Evolutionary conservation across 768 basidiomycete species (phyloP), one percentile per base, ranked within the genome.

Genomic region (Tylopilus sp.): DNA sequence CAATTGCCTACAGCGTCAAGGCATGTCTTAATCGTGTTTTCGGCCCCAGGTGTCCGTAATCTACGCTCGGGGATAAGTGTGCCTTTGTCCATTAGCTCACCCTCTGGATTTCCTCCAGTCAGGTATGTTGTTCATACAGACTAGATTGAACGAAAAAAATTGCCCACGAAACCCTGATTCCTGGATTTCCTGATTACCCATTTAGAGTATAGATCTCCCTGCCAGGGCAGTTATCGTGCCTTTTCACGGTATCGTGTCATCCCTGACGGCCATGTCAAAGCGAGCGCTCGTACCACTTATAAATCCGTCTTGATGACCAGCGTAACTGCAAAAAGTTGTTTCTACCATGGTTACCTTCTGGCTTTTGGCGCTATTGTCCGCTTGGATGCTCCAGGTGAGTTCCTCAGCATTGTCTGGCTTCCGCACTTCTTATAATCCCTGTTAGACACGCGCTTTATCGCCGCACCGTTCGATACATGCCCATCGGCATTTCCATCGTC

Each of bases 221-320:
- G n/a, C 3, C 36, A 36, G 9, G 17, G 33, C 13, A 12, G 11
- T 43, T 43, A 8, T 28, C 11, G 42, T 44, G 43, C 28, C 7
- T 30, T 17, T 23, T 35, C 35, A 17, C 5, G 35, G 7, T 17
- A 2, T 35, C 35, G 5, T 30, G 30, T 30, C 4, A 15, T n/a
- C 20, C 7, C 26, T 10, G 18, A 18, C 50, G 25, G 28, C 17
- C 22, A 30, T 21, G 23, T 30, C 20, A n/a, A 52, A 49, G 26
- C 15, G n/a, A 26, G 52, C 61, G 48, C 61, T 47, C 18, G 21
- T 39, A 12, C 9, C 11, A 6, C 11, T 55, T 59, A 66, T 59
- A 65, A 59, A 9, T 6, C 31, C n/a, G 31, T 21, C 35, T 8
- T 26, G 33, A 31, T 31, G 26, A 44, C 5, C 6, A 21, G 18